These are phyloP conservation scores for Clathrospora elynae DNA, from an alignment of 2,329 filamentous ascomycete genomes.

Conservation along the genomic window DNA sequence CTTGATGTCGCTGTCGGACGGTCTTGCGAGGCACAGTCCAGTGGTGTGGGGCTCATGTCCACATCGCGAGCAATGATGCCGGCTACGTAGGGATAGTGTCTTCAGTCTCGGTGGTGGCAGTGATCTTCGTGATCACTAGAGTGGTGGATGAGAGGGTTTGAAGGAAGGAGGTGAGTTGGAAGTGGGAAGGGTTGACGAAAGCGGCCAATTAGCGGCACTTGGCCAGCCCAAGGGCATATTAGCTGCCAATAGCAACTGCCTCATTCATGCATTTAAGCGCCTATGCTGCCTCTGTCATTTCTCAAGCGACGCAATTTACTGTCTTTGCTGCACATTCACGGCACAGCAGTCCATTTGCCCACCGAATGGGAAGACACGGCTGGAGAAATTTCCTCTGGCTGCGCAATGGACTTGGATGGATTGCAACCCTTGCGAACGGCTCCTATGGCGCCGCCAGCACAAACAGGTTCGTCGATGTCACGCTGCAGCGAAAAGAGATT, in stretches of 20 bases:
- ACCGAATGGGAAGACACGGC: slow-evolving; percentile 36
- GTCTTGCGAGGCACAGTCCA: slow-evolving; percentile 3
- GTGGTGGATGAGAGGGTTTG: slow-evolving; percentile 5
- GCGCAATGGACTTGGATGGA: slow-evolving; percentile 43
- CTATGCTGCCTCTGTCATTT: slow-evolving; percentile 22
- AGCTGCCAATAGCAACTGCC: slow-evolving; percentile 24
- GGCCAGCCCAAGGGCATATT: slow-evolving; percentile 17
- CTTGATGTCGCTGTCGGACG: slow-evolving; percentile 8
- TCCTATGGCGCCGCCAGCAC: slow-evolving; percentile 34
- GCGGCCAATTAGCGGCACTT: slow-evolving; percentile 31
- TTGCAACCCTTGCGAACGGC: slow-evolving; percentile 30
- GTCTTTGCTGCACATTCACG: slow-evolving; percentile 26
- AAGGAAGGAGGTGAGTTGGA: slow-evolving; percentile 12
- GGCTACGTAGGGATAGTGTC: slow-evolving; percentile 3
- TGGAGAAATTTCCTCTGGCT: slow-evolving; percentile 25
- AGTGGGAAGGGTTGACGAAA: slow-evolving; percentile 11
- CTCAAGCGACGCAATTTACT: slow-evolving; percentile 28
- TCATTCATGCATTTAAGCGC: slow-evolving; percentile 39
- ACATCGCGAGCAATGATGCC: slow-evolving; percentile 1
- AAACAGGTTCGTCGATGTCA: slow-evolving; percentile 37
- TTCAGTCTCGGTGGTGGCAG: slow-evolving; percentile 11
- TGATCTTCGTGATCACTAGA: slow-evolving; percentile 9
- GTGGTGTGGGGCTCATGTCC: slow-evolving; percentile 11
- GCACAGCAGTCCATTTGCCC: slow-evolving; percentile 24
- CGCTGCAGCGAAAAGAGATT: slow-evolving; percentile 36